phyloP scores from a whole-genome alignment of 345 rosid genomes.

The Limnanthes douglasii region DNA sequence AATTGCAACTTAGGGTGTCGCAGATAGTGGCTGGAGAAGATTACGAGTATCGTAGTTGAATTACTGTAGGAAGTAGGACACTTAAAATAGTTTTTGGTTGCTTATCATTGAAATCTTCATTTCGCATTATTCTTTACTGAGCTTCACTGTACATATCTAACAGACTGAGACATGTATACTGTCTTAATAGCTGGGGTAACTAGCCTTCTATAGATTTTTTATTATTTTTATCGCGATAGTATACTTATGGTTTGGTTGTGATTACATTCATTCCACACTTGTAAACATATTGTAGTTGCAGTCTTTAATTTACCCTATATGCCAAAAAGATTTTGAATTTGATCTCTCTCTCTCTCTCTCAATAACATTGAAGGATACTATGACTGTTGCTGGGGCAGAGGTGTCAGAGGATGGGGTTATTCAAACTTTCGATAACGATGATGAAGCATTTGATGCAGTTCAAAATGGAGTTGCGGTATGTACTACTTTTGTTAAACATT shows the following conservation, averaged over 20 bases:
- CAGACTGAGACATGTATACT: no score
- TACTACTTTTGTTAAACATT: constrained; percentile 4
- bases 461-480: constrained; percentile 52
- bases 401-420: constrained; percentile 65
- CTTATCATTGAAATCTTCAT: no score
- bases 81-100: no score
- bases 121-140: no score
- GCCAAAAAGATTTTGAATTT: background rate
- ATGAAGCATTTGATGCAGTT: constrained; percentile 71
- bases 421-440: constrained; percentile 69
- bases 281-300: background rate
- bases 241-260: background rate
- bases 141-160: no score
- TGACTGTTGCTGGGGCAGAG: constrained; percentile 39
- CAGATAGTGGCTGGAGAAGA: background rate
- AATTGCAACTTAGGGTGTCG: background rate
- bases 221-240: background rate
- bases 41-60: constrained; percentile 3
- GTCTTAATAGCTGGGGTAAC: background rate
- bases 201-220: no score
- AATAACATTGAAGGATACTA: constrained; percentile 30
- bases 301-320: background rate
- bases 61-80: no score
- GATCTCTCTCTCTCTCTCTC: no score
- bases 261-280: no score